Evolutionary conservation across 345 rosid genomes (phyloP).

Genomic region (Raphanus sativus): DNA sequence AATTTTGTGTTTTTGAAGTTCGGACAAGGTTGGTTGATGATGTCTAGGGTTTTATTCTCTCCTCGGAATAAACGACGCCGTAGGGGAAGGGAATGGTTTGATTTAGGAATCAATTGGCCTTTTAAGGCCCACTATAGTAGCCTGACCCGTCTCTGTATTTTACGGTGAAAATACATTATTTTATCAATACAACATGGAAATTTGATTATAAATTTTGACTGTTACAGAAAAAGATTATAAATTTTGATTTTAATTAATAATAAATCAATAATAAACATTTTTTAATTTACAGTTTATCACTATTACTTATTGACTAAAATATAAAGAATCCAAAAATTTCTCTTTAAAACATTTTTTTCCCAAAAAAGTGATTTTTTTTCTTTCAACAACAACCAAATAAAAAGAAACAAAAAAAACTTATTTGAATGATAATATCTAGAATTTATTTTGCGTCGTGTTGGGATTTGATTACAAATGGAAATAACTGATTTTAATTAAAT

Average conservation of each 20-base stretch:
- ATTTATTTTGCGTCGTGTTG: background rate
- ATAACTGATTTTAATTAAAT: background rate
- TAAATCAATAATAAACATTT: background rate
- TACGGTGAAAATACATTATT: background rate
- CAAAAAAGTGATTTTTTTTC: background rate
- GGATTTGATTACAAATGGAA: background rate
- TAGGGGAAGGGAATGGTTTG: background rate
- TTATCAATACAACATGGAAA: background rate
- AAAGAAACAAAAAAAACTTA: background rate
- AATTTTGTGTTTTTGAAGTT: background rate
- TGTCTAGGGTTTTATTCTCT: constrained; percentile 11
- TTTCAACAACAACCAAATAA: background rate
- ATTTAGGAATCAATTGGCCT: background rate
- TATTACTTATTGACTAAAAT: background rate
- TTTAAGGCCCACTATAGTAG: background rate
- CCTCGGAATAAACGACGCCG: background rate
- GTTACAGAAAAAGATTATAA: background rate
- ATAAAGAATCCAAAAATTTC: background rate
- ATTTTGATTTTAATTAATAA: background rate
- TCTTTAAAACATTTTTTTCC: background rate
- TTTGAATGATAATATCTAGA: background rate
- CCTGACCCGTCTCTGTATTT: background rate
- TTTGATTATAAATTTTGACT: background rate
- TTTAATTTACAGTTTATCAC: background rate
- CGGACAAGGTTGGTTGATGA: background rate